Evolutionary conservation across 495 filamentous ascomycete species (phyloP).

Genomic region (Talaromyces nanjingensis): DNA sequence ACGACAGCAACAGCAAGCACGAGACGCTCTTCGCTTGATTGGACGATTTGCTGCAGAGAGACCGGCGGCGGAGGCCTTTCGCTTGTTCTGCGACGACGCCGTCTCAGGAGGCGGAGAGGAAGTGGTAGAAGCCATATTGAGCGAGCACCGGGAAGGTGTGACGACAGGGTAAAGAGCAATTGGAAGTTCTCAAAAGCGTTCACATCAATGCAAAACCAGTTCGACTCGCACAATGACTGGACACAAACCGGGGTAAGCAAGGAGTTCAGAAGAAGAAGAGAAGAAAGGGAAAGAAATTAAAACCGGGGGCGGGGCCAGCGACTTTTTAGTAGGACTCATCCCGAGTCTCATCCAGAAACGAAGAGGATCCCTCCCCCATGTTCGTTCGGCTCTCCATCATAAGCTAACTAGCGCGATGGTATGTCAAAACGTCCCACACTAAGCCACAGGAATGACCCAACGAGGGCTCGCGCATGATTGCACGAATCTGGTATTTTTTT

Average conservation of each 20-base stretch:
- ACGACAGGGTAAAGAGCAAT: neutral
- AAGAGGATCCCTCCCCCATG: constrained; percentile 1
- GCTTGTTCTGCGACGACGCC: constrained; percentile 30
- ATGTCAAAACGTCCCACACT: neutral
- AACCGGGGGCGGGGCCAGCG: constrained; percentile 9
- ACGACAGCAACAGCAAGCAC: constrained; percentile 81
- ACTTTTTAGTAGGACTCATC: constrained; percentile 6
- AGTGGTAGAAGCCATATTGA: constrained; percentile 7
- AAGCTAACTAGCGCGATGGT: neutral
- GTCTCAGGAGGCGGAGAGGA: constrained; percentile 18
- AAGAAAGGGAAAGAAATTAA: neutral
- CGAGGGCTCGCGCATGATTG: neutral
- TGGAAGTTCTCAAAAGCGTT: neutral
- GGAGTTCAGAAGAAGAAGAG: neutral
- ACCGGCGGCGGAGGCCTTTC: constrained; percentile 36
- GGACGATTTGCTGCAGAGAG: constrained; percentile 40
- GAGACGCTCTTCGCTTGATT: constrained; percentile 76
- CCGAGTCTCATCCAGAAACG: neutral
- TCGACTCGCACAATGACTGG: neutral
- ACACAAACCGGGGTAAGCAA: neutral
- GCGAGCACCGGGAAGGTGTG: neutral
- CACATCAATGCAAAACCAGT: neutral
- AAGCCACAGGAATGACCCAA: neutral
- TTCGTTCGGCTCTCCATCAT: neutral
- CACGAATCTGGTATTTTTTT: neutral